Conservation (phyloP, 305 asterid genomes). For the Ajuga reptans region DNA sequence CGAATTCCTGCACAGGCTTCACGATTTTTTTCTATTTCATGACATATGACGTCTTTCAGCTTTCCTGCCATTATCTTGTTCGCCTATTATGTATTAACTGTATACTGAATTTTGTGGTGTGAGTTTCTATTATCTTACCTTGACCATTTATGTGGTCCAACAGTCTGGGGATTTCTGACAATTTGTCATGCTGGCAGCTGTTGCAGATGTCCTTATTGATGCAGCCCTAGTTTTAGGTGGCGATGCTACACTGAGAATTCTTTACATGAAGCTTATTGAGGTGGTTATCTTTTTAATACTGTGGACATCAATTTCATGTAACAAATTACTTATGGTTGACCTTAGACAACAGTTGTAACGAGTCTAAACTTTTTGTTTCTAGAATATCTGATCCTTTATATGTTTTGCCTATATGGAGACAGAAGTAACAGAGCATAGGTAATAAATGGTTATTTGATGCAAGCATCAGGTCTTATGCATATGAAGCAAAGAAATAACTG, state of each 20-base stretch:
- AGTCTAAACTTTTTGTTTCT: slow-evolving; percentile 5
- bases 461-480: slow-evolving; percentile 5
- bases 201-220: slow-evolving; percentile 92
- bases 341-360: slow-evolving; percentile 3
- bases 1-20: neutral
- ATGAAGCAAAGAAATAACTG: slow-evolving; percentile 12
- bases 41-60: neutral
- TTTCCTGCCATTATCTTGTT: neutral
- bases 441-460: neutral
- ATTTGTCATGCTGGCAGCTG: slow-evolving; percentile 61
- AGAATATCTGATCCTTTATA: slow-evolving; percentile 10
- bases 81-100: slow-evolving; percentile 1
- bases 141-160: slow-evolving; percentile 13
- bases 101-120: neutral
- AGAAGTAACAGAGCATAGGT: neutral
- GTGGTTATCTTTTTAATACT: slow-evolving; percentile 35
- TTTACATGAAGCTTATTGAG: slow-evolving; percentile 87
- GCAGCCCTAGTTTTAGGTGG: slow-evolving; percentile 97
- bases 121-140: slow-evolving; percentile 15
- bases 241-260: slow-evolving; percentile 73
- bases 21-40: neutral
- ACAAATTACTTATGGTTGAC: neutral
- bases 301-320: slow-evolving; percentile 10
- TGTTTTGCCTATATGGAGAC: slow-evolving; percentile 7
- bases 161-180: slow-evolving; percentile 24